phyloP scores from a whole-genome alignment of 495 filamentous ascomycete genomes.

The Amphirosellinia nigrospora region DNA sequence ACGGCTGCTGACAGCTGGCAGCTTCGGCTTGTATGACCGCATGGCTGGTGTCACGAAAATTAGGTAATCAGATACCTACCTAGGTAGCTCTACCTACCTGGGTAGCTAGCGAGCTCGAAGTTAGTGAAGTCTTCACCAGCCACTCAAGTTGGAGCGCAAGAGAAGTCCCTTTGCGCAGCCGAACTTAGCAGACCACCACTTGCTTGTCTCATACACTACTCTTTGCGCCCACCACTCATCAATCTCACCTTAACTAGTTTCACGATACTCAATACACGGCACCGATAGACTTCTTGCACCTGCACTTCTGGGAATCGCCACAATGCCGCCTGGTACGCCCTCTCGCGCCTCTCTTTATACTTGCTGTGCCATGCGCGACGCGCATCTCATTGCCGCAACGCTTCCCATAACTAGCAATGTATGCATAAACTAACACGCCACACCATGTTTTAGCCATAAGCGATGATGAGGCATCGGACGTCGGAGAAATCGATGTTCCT shows the following conservation, averaged over 20 bases:
- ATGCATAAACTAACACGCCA: constrained; percentile 11
- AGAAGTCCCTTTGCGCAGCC: not conserved
- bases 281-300: not conserved
- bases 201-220: not conserved
- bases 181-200: not conserved
- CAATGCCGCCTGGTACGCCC: constrained; percentile 40
- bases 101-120: too few relatives aligned
- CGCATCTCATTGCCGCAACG: not conserved
- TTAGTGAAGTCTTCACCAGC: constrained; percentile 8
- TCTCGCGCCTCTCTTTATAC: constrained; percentile 8
- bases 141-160: not conserved
- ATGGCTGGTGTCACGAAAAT: not conserved
- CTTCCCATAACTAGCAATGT: not conserved
- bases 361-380: not conserved
- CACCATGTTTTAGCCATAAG: constrained; percentile 39
- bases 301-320: not conserved
- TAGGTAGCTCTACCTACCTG: not conserved
- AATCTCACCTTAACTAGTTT: not conserved
- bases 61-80: not conserved
- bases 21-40: not conserved
- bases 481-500: constrained; percentile 30
- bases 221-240: not conserved
- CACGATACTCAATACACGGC: constrained; percentile 4
- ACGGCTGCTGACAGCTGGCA: not conserved
- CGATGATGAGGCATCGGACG: constrained; percentile 49